Base-by-base conservation (phyloP, 108 stramenopile species). In the Nitzschia sp. region DNA sequence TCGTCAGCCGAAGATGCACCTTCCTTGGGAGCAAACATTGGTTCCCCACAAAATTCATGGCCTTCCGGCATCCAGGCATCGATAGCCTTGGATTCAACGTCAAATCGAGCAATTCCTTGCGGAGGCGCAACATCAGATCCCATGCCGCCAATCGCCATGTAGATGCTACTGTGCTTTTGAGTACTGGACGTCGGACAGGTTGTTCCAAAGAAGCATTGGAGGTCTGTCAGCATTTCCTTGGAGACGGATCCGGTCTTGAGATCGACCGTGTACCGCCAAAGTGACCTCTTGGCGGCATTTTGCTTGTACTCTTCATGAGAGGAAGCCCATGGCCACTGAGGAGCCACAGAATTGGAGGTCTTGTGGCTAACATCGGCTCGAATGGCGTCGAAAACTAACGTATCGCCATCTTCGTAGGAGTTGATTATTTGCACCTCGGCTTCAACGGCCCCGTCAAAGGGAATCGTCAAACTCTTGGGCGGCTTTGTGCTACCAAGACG, bases 31-130 rank as follows among this genome's bases (percentile, higher is more conserved):
- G 88, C 93, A 80, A 79, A 94, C 86, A 89, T 89, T 47, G 93
- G 93, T 63, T 94, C 93, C 22, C 93, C 93, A 63, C 90, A 91
- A 63, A 91, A 94, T 60, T 94, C 88, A 44, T 83, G 60, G 22
- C 64, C 56, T 48, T 88, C 78, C 33, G 90, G 89, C 63, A 86
- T 83, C 89, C 90, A 91, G 6, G 71, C 62, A 65, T 88, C 82
- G 31, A 71, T 79, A 29, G 73, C 31, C 46, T 64, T 71, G 16
- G 78, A 76, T 16, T 80, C 77, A 28, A 71, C 44, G 47, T 93
- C 83, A 52, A 85, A 85, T 26, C 75, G 80, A 19, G 79, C 87
- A 66, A 93, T 86, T 4, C 92, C 92, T 71, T 93, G 92, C 3
- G 92, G 92, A 17, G 92, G 92, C 9, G 89, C 81, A 35, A 77